Percentiles rank a stretch among this genome's conserved stretches.
These are phyloP conservation scores for Arachis stenosperma DNA, from an alignment of 306 rosid species.

Conservation along the genomic window DNA sequence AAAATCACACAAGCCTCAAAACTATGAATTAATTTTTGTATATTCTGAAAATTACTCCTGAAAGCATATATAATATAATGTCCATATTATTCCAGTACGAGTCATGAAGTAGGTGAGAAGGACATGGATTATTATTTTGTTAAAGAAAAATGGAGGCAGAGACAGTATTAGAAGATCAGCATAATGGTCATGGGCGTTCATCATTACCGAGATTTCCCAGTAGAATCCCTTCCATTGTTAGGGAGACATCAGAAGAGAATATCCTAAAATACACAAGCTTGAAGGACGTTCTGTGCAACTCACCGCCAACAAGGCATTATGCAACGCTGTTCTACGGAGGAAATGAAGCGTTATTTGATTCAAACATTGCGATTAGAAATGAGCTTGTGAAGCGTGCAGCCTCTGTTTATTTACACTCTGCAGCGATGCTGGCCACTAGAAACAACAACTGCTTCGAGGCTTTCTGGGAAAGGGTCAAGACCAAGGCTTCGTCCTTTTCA, in stretches of 20 bases:
- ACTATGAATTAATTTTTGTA: no score
- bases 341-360: conserved; percentile 45
- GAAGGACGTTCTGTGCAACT: conserved; percentile 57
- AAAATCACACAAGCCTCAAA: no score
- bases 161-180: conserved; percentile 16
- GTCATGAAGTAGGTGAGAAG: no score
- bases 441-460: conserved; percentile 43
- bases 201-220: conserved; percentile 30
- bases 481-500: conserved; percentile 38
- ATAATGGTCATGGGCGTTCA: no score
- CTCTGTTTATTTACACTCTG: conserved; percentile 64
- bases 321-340: conserved; percentile 37
- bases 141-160: conserved; percentile 46
- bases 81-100: no score
- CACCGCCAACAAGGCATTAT: conserved; percentile 46
- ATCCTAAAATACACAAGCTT: conserved; percentile 62
- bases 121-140: background rate
- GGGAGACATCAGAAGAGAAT: conserved; percentile 32
- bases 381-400: conserved; percentile 71
- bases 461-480: conserved; percentile 55
- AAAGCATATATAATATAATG: no score
- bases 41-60: no score
- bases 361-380: conserved; percentile 55
- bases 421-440: conserved; percentile 47
- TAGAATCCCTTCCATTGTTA: conserved; percentile 2